A percentile compares a stretch with the other conserved stretches of the same genome.
phyloP scores from a whole-genome alignment of 1,284 basidiomycete species.

The Ganoderma leucocontextum region DNA sequence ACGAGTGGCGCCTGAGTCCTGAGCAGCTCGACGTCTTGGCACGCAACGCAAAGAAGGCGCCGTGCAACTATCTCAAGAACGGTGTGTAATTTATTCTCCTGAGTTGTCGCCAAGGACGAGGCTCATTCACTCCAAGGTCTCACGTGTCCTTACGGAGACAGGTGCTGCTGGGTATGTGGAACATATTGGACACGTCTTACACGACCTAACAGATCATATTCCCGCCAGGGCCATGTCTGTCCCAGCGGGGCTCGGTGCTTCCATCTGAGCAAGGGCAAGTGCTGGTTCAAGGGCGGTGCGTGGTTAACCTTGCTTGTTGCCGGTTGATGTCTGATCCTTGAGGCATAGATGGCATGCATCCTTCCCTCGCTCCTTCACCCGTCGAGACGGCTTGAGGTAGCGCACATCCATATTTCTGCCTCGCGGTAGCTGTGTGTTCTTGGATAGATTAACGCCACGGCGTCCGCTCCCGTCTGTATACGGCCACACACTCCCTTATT shows the following conservation, averaged over 20 bases:
- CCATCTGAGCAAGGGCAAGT: conserved; percentile 63
- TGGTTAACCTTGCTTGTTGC: conserved; percentile 14
- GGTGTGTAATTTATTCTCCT: conserved; percentile 47
- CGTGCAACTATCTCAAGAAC: conserved; percentile 82
- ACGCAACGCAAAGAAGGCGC: conserved; percentile 80
- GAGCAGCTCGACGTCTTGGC: conserved; percentile 73
- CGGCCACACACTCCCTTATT: conserved; percentile 20
- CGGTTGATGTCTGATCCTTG: background rate
- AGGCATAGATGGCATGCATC: conserved; percentile 36
- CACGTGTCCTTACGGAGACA: conserved; percentile 72
- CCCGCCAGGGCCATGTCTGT: conserved; percentile 72
- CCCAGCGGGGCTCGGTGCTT: conserved; percentile 72
- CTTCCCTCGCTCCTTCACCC: conserved; percentile 14
- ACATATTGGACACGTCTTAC: too few relatives aligned
- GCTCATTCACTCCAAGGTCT: conserved; percentile 54
- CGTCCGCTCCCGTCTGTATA: conserved; percentile 5
- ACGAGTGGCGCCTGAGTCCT: conserved; percentile 73
- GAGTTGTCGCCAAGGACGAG: background rate
- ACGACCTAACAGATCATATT: conserved; percentile 2
- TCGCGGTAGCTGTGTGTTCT: conserved; percentile 14
- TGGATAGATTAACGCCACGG: conserved; percentile 24
- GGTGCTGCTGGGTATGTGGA: conserved; percentile 65
- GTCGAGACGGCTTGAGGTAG: conserved; percentile 20
- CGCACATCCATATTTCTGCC: background rate
- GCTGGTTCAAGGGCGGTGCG: conserved; percentile 85